Evolutionary conservation across 371 early-diverging fungal species (phyloP).

Genomic region (Apophysomyces sp.): DNA sequence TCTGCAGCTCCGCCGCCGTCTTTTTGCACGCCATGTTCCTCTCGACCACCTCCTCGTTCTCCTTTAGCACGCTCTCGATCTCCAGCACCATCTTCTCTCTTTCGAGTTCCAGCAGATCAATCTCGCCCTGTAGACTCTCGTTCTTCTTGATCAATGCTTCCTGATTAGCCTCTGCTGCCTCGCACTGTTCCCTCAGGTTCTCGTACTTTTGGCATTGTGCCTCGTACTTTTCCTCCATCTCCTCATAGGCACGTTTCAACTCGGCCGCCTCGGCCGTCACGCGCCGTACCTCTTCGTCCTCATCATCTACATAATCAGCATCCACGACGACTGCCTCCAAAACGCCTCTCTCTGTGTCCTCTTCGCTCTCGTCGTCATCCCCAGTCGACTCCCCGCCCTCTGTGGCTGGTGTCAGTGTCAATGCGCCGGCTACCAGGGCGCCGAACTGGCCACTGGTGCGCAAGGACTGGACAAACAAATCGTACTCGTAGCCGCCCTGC

Average conservation of each 20-base stretch:
- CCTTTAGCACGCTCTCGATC: slow-evolving; percentile 34
- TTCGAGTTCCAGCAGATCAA: slow-evolving; percentile 23
- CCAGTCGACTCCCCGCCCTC: background rate
- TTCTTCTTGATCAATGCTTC: slow-evolving; percentile 14
- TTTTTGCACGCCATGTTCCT: slow-evolving; percentile 40
- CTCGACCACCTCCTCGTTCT: slow-evolving; percentile 35
- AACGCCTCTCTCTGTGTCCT: background rate
- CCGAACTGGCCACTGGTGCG: slow-evolving; percentile 47
- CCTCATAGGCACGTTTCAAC: slow-evolving; percentile 36
- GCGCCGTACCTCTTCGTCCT: slow-evolving; percentile 15
- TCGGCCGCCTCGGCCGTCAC: slow-evolving; percentile 40
- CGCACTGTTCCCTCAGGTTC: slow-evolving; percentile 19
- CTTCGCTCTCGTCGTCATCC: slow-evolving; percentile 2
- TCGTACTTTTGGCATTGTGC: slow-evolving; percentile 38
- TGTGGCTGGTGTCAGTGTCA: background rate
- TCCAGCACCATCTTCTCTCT: slow-evolving; percentile 27
- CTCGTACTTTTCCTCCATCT: slow-evolving; percentile 44
- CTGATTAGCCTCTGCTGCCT: slow-evolving; percentile 16
- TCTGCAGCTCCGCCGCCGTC: slow-evolving; percentile 36
- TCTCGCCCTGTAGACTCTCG: slow-evolving; percentile 11
- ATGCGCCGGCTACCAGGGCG: slow-evolving; percentile 42
- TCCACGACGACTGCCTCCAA: background rate
- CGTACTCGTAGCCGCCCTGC: slow-evolving; percentile 18
- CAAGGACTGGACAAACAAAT: slow-evolving; percentile 36
- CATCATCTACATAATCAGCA: background rate